Conservation (phyloP, 2,329 filamentous ascomycete genomes). For the Calonectria pauciramosa region DNA sequence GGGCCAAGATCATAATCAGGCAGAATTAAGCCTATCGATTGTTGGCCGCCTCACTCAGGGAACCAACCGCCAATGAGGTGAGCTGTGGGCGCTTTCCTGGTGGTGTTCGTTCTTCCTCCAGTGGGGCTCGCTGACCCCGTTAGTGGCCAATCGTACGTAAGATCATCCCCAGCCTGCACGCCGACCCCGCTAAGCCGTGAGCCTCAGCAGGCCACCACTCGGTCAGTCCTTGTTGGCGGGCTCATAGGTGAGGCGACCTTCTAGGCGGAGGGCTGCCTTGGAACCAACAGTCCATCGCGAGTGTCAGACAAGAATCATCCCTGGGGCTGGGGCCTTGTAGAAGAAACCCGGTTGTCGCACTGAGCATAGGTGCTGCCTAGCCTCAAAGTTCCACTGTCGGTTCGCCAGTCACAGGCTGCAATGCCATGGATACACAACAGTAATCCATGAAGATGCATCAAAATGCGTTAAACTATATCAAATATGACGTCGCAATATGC, state of each 20-base stretch:
- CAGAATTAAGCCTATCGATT: slow-evolving; percentile 9
- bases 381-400: neutral
- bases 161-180: neutral
- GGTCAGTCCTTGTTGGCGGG: neutral
- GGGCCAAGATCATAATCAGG: neutral
- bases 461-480: neutral
- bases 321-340: neutral
- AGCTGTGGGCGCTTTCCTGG: neutral
- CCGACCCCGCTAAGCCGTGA: slow-evolving; percentile 7
- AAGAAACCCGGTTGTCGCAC: neutral
- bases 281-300: neutral
- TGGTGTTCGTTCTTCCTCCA: neutral
- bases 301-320: neutral
- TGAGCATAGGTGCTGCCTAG: neutral
- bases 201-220: slow-evolving; percentile 5
- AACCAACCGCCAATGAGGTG: neutral
- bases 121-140: neutral
- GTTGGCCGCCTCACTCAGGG: slow-evolving; percentile 14
- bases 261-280: slow-evolving; percentile 1
- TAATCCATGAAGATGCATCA: slow-evolving; percentile 1
- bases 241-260: neutral
- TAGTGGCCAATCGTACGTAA: slow-evolving; percentile 11
- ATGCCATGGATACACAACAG: neutral
- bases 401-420: neutral
- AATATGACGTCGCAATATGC: neutral